A percentile compares a stretch with the other conserved stretches of the same genome.
Conservation (phyloP, 805 yeast species). For the Candida koratica region DNA sequence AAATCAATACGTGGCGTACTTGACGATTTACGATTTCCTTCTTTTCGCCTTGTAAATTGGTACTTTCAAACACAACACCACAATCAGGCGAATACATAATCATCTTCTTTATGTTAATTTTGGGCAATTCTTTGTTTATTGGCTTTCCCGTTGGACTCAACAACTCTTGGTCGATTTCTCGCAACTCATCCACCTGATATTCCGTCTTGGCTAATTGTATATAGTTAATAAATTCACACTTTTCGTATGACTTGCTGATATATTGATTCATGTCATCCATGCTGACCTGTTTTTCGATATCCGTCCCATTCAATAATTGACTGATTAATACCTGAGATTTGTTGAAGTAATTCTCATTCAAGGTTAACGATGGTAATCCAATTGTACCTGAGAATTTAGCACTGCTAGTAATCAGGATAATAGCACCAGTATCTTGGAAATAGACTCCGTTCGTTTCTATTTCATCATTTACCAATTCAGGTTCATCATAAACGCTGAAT, state of each 20-base stretch:
- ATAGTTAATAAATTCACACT: conserved; percentile 70
- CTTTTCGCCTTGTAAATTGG: conserved; percentile 49
- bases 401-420: conserved; percentile 54
- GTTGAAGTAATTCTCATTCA: conserved; percentile 40
- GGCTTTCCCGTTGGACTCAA: conserved; percentile 77
- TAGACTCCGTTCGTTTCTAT: conserved; percentile 58
- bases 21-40: conserved; percentile 41
- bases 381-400: conserved; percentile 62
- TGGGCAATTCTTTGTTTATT: conserved; percentile 50
- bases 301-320: conserved; percentile 42
- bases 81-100: conserved; percentile 87
- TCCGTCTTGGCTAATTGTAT: conserved; percentile 66
- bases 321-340: conserved; percentile 42
- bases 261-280: conserved; percentile 35
- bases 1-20: conserved; percentile 42
- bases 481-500: conserved; percentile 35
- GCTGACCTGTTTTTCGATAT: conserved; percentile 34
- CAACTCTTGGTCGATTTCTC: conserved; percentile 67
- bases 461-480: conserved; percentile 47
- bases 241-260: conserved; percentile 30
- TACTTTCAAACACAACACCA: conserved; percentile 47
- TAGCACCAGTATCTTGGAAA: conserved; percentile 61
- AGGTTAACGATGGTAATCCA: conserved; percentile 56
- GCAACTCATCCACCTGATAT: conserved; percentile 48
- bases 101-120: conserved; percentile 50